Conservation (phyloP, 163 green algal species). For the Coccomyxa subellipsoidea region DNA sequence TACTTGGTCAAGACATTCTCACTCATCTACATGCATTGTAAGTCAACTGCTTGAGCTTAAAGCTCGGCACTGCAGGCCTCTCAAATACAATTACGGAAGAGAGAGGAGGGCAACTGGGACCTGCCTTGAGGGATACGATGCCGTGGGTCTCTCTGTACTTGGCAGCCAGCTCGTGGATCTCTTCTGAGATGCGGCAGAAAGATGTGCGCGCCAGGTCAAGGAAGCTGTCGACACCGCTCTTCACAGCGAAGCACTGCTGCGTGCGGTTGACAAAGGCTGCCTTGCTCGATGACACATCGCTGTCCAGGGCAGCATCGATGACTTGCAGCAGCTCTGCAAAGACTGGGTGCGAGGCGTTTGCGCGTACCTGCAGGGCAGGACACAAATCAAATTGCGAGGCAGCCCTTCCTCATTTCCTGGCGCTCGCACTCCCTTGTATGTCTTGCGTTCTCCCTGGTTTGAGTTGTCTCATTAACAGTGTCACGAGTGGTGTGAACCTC, state of each 20-base stretch:
- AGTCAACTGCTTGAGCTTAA: background rate
- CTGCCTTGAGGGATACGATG: background rate
- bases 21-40: background rate
- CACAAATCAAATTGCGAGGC: too few relatives aligned
- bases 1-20: background rate
- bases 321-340: constrained; percentile 37
- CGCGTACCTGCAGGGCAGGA: constrained; percentile 34
- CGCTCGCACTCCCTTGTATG: too few relatives aligned
- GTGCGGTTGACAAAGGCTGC: constrained; percentile 5
- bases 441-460: too few relatives aligned
- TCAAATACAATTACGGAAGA: background rate
- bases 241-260: constrained; percentile 50
- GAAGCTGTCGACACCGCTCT: constrained; percentile 57
- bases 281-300: constrained; percentile 27
- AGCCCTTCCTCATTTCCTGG: too few relatives aligned
- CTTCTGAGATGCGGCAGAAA: constrained; percentile 70
- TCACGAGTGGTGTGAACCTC: too few relatives aligned
- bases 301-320: constrained; percentile 46
- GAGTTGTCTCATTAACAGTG: too few relatives aligned
- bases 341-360: constrained; percentile 33
- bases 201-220: constrained; percentile 73
- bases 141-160: background rate
- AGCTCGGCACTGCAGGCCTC: too few relatives aligned
- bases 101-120: background rate
- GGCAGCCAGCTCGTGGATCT: constrained; percentile 51